Base-by-base conservation (phyloP, 768 basidiomycete species). In the Mrakia gelida region DNA sequence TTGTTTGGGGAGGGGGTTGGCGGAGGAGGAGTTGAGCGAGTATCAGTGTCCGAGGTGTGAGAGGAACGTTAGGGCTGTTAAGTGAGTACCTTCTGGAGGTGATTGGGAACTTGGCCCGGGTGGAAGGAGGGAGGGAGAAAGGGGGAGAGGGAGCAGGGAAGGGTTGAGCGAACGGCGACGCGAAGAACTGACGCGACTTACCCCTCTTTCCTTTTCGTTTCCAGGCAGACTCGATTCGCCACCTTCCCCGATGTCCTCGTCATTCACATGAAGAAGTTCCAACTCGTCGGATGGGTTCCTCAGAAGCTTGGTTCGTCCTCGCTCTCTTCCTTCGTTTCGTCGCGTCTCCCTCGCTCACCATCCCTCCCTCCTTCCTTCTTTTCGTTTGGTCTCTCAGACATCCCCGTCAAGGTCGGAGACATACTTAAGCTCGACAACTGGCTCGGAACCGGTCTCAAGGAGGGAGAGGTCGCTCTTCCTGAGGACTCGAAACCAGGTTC, bases 221-320 rank as follows among this genome's bases (percentile, higher is more conserved):
- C 5, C 80, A 94, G 93, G 83, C 90, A 90, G 79, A 88, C 88
- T 23, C 89, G 88, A 43, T 92, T 98, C 81, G 88, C 92, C 0
- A 91, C 92, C 1, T 93, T 96, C 87, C 97, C 97, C 0, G 88
- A 94, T 16, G 89, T 94, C 0, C 87, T 98, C 0, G 90, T 96
- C 11, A 84, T 99, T 1, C 95, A 97, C 80, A 91, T 94, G 62
- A 93, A 92, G 82, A 96, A 96, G 81, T 98, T 97, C 86, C 92
- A 95, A 84, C 88, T 96, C 6, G 91, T 94, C 61, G 94, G 94
- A 81, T 98, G 97, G 97, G 93, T 99, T 0, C 97, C 97, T 0
- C 88, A 91, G 4, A 99, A 99, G 85, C 87, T 98, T 41, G 93
- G 94, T 94, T 30, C 74, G 70, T 75, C 32, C 7, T 28, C 59